Conservation (phyloP, 805 yeast species). For the Nakazawaea ishiwadae region DNA sequence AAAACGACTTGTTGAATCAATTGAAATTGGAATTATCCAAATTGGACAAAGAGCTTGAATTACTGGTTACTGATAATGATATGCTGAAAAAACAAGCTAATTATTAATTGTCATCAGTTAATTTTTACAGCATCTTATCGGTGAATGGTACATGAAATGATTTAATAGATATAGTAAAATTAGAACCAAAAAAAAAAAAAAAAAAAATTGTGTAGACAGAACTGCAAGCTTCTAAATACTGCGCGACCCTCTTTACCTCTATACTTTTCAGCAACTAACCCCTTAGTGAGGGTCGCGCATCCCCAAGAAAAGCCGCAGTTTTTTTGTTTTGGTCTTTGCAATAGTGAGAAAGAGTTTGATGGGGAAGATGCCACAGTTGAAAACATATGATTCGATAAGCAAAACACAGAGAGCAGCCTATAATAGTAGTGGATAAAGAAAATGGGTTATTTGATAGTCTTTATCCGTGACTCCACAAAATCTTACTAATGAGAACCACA, state of each 20-base stretch:
- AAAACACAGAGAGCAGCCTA: too few species aligned
- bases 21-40: conserved; percentile 8
- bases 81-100: conserved; percentile 12
- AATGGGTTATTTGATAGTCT: too few species aligned
- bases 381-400: too few species aligned
- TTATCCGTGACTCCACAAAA: too few species aligned
- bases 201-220: neutral
- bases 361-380: neutral
- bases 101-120: neutral
- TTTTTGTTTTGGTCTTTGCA: too few species aligned
- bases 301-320: neutral
- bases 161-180: too few species aligned
- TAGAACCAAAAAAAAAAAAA: too few species aligned
- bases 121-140: neutral
- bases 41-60: conserved; percentile 7
- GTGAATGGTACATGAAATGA: too few species aligned
- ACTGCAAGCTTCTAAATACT: neutral
- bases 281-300: neutral
- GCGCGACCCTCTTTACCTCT: neutral
- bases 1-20: conserved; percentile 2
- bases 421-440: neutral
- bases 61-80: conserved; percentile 7
- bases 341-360: too few species aligned
- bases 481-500: too few species aligned
- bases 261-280: neutral